Percentiles rank a stretch among this genome's conserved stretches.
These are phyloP conservation scores for Cercospora berteroae DNA, from an alignment of 2,329 filamentous ascomycete species.

Conservation along the genomic window DNA sequence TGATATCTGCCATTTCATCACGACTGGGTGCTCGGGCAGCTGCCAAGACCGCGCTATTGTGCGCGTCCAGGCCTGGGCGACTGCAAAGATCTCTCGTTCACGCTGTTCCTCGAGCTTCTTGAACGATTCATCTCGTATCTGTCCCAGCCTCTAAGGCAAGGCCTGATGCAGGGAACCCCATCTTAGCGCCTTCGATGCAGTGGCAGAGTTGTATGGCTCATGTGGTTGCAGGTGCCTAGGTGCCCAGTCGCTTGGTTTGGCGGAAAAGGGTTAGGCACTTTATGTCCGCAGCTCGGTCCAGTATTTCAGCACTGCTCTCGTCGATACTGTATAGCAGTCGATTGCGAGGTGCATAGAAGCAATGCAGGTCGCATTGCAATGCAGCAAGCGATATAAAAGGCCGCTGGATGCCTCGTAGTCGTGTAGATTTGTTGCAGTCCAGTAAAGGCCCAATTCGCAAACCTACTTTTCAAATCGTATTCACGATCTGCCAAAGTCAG, in stretches of 20 bases:
- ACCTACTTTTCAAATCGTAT: not conserved
- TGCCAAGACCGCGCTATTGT: no score
- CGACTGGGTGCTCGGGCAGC: no score
- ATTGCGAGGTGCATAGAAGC: not conserved
- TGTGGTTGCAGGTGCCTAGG: not conserved
- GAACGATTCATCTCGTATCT: no score
- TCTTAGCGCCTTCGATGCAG: not conserved
- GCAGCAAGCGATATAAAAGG: not conserved
- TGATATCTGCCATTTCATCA: no score
- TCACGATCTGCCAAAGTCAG: not conserved
- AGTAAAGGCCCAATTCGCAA: not conserved
- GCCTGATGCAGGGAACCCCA: not conserved
- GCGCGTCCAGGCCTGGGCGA: no score
- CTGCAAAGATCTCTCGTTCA: no score
- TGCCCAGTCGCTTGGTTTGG: not conserved
- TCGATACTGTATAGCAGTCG: not conserved
- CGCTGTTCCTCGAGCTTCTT: no score
- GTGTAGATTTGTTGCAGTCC: not conserved
- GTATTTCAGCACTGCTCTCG: not conserved
- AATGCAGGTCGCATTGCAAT: not conserved
- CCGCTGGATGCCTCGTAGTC: not conserved
- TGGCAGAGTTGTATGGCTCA: not conserved
- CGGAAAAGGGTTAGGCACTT: not conserved
- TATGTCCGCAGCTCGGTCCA: not conserved
- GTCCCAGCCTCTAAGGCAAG: not conserved